phyloP scores from a whole-genome alignment of 164 flowering plant genomes.

The Kalanchoe fedtschenkoi region DNA sequence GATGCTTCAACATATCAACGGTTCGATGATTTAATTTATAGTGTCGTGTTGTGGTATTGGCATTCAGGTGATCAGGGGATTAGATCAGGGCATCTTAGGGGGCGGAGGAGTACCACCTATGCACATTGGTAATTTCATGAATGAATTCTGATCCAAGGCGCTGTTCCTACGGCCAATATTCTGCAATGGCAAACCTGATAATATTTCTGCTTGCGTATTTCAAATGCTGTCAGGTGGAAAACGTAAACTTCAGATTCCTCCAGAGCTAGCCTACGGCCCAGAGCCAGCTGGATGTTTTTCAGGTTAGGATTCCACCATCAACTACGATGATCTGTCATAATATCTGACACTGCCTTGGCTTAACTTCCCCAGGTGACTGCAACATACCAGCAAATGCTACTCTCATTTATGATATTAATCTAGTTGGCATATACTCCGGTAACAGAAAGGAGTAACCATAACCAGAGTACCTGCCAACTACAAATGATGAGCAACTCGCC shows the following conservation, averaged over 20 bases:
- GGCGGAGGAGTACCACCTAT: constrained; percentile 92
- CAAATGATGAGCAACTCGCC: not conserved
- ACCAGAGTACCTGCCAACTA: not conserved
- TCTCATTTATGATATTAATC: constrained; percentile 68
- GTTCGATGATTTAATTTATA: not conserved
- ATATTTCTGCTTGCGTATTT: not conserved
- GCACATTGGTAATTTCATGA: constrained; percentile 48
- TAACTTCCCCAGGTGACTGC: constrained; percentile 57
- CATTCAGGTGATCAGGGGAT: constrained; percentile 59
- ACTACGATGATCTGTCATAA: not conserved
- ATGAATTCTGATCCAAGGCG: not conserved
- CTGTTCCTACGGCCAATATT: not conserved
- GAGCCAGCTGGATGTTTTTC: constrained; percentile 98
- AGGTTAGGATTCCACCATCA: constrained; percentile 26
- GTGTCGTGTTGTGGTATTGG: not conserved
- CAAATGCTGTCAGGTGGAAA: constrained; percentile 49
- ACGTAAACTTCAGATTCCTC: constrained; percentile 83
- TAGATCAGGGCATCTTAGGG: constrained; percentile 86
- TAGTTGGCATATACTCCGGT: constrained; percentile 63
- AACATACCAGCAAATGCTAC: constrained; percentile 91
- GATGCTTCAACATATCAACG: not conserved
- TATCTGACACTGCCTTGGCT: not conserved
- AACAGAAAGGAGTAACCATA: constrained; percentile 19
- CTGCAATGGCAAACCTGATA: not conserved
- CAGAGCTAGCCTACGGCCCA: constrained; percentile 82